A percentile compares a stretch with the other conserved stretches of the same genome.
phyloP scores from a whole-genome alignment of 345 rosid species.

The Fremontodendron californicum region DNA sequence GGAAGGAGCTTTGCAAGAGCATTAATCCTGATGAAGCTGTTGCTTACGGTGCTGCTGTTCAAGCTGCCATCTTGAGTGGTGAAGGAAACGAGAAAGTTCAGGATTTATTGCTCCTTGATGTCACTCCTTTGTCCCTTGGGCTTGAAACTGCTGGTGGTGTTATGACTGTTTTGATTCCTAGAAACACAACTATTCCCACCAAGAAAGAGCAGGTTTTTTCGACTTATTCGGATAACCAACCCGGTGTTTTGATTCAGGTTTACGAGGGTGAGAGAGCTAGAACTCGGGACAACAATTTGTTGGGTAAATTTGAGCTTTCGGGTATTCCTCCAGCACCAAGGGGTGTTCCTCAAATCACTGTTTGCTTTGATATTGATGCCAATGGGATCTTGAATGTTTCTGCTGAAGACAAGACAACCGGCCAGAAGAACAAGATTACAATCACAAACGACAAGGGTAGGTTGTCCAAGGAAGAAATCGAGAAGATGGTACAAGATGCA shows the following conservation, averaged over 20 bases:
- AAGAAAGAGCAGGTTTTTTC: conserved; percentile 35
- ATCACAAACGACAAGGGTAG: conserved; percentile 66
- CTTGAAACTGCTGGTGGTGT: conserved; percentile 75
- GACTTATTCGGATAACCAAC: conserved; percentile 29
- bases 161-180: conserved; percentile 63
- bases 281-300: conserved; percentile 34
- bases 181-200: conserved; percentile 45
- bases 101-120: conserved; percentile 8
- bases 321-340: conserved; percentile 46
- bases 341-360: conserved; percentile 27
- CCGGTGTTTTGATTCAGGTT: conserved; percentile 29
- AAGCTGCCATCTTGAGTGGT: conserved; percentile 19
- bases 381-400: conserved; percentile 52
- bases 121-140: conserved; percentile 60
- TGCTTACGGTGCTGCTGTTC: conserved; percentile 19
- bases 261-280: conserved; percentile 28
- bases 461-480: conserved; percentile 52
- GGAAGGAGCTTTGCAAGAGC: conserved; percentile 18
- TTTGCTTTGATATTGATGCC: conserved; percentile 22
- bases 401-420: conserved; percentile 61
- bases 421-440: conserved; percentile 66
- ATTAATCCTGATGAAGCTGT: conserved; percentile 23
- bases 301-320: conserved; percentile 40
- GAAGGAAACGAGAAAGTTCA: conserved; percentile 17
- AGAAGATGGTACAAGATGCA: conserved; percentile 66